Percentiles rank a stretch among this genome's conserved stretches.
Evolutionary conservation across 106 monocot genomes (phyloP).

Genomic region (Vanilla planifolia): DNA sequence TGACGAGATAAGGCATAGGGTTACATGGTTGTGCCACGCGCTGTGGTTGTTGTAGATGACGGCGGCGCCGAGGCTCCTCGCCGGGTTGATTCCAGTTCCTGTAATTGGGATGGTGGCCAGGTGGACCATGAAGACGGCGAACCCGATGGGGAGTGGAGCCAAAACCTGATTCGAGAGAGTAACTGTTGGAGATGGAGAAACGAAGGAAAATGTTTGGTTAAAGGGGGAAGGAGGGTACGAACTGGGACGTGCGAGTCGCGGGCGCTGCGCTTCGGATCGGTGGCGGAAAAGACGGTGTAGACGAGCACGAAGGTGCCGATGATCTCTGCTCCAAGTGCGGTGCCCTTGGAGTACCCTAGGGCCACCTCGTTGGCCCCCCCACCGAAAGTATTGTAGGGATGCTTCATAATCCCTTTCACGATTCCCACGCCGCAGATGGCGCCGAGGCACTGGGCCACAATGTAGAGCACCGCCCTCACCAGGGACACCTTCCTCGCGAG

Average conservation of each 20-base stretch:
- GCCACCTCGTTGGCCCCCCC: constrained; percentile 12
- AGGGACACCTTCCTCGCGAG: constrained; percentile 14
- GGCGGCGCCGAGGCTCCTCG: constrained; percentile 24
- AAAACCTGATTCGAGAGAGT: neutral
- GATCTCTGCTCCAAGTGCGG: constrained; percentile 12
- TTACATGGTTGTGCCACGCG: constrained; percentile 23
- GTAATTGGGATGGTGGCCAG: constrained; percentile 21
- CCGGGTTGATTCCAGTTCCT: constrained; percentile 24
- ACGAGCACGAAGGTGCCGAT: constrained; percentile 19
- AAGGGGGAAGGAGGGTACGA: neutral
- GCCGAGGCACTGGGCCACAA: constrained; percentile 7
- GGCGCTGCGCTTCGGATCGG: constrained; percentile 16
- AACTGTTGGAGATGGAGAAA: neutral
- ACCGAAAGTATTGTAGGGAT: constrained; percentile 10
- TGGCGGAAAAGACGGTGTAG: constrained; percentile 12
- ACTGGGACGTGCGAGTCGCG: constrained; percentile 14
- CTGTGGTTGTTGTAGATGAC: constrained; percentile 19
- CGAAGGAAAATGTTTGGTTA: neutral
- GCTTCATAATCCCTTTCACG: constrained; percentile 12
- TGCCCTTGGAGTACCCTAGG: constrained; percentile 12
- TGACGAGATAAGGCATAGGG: too few species aligned
- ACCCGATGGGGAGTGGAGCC: constrained; percentile 23
- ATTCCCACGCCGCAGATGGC: constrained; percentile 10
- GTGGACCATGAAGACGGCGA: constrained; percentile 22
- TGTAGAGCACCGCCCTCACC: constrained; percentile 8